phyloP scores from a whole-genome alignment of 768 basidiomycete genomes.

The Hericium erinaceus region DNA sequence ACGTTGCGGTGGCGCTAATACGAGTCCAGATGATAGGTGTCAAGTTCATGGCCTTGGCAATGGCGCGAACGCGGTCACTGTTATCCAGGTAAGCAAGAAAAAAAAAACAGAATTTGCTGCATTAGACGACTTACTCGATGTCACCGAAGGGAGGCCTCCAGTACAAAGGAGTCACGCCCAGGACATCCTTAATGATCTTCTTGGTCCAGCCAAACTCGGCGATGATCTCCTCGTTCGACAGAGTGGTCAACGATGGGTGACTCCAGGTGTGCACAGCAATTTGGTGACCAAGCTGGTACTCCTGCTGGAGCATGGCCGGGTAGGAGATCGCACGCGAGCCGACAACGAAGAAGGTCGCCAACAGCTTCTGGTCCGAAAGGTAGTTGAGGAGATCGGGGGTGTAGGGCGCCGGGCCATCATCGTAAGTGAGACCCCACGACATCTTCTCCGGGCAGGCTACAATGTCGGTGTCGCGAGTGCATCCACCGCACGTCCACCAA shows the following conservation, averaged over 20 bases:
- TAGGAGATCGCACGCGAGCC: slow-evolving; percentile 71
- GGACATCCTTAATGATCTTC: slow-evolving; percentile 75
- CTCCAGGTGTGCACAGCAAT: slow-evolving; percentile 68
- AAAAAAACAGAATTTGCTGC: neutral
- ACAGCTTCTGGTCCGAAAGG: slow-evolving; percentile 52
- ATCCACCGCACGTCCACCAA: slow-evolving; percentile 80
- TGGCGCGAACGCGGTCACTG: slow-evolving; percentile 81
- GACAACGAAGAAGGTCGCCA: slow-evolving; percentile 82
- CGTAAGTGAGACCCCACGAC: slow-evolving; percentile 54
- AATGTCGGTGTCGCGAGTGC: slow-evolving; percentile 59
- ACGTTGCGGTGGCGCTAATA: slow-evolving; percentile 46
- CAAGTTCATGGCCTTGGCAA: slow-evolving; percentile 74
- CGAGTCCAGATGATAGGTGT: slow-evolving; percentile 82
- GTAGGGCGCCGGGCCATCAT: slow-evolving; percentile 76
- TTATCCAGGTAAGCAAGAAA: slow-evolving; percentile 7
- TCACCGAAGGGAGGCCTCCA: slow-evolving; percentile 82
- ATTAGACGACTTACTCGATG: slow-evolving; percentile 44
- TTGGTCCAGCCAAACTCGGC: slow-evolving; percentile 85
- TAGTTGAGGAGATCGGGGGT: slow-evolving; percentile 68
- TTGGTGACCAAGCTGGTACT: slow-evolving; percentile 77
- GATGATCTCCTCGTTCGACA: slow-evolving; percentile 72
- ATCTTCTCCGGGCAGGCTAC: slow-evolving; percentile 60
- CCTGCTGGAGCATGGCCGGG: slow-evolving; percentile 57
- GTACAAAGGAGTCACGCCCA: slow-evolving; percentile 68
- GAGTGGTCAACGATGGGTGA: slow-evolving; percentile 62